phyloP scores from a whole-genome alignment of 2,329 filamentous ascomycete genomes.

The Botrytis tulipae region DNA sequence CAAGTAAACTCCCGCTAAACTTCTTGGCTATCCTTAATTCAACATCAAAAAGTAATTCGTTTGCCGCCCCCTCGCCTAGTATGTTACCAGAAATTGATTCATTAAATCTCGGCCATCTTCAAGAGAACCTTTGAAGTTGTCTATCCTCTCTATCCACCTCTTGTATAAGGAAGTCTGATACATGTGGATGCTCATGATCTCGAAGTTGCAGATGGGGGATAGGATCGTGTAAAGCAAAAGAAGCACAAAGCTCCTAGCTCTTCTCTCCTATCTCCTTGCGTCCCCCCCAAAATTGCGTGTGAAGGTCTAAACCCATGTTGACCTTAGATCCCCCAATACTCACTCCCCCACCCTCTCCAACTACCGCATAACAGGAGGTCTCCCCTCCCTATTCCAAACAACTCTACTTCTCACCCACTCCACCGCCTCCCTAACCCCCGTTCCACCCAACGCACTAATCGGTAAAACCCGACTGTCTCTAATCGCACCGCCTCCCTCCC shows the following conservation, averaged over 20 bases:
- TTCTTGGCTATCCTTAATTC: not conserved
- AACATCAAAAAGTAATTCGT: not conserved
- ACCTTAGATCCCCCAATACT: not conserved
- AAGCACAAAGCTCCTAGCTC: not conserved
- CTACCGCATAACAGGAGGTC: conserved; percentile 88
- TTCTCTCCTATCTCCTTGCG: not conserved
- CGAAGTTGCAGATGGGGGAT: not conserved
- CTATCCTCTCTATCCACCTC: too few relatives aligned
- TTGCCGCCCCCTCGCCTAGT: not conserved
- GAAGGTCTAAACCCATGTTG: not conserved
- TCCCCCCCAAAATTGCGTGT: not conserved
- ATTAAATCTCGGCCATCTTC: not conserved
- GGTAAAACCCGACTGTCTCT: conserved; percentile 89
- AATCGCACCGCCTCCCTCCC: conserved; percentile 81
- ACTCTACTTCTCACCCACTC: conserved; percentile 92
- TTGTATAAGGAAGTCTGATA: not conserved
- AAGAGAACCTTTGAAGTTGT: not conserved
- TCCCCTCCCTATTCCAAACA: conserved; percentile 92
- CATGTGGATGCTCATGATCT: not conserved
- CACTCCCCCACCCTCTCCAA: conserved; percentile 22
- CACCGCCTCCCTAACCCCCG: conserved; percentile 90
- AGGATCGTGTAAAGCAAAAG: not conserved
- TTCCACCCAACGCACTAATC: conserved; percentile 83
- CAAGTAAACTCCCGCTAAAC: not conserved
- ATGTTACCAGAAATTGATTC: not conserved